These are phyloP conservation scores for Urochloa ruziziensis DNA, from an alignment of 176 grass and related monocot species.

Conservation along the genomic window DNA sequence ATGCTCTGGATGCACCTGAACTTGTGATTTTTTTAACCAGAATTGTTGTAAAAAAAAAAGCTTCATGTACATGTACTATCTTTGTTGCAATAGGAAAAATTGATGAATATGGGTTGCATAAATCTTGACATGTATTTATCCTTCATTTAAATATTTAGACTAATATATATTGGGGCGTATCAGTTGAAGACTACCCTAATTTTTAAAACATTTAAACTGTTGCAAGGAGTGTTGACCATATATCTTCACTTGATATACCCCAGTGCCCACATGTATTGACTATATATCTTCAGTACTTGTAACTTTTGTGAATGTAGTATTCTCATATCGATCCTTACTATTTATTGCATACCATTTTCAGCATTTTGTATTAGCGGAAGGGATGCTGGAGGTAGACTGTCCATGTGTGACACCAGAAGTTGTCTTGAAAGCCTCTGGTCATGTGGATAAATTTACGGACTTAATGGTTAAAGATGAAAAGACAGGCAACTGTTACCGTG, in stretches of 20 bases:
- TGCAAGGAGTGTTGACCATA: neutral
- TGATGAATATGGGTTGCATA: neutral
- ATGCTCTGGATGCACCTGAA: neutral
- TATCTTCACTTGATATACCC: neutral
- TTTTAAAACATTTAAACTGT: neutral
- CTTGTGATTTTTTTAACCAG: neutral
- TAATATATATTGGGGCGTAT: neutral
- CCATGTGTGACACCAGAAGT: conserved; percentile 88
- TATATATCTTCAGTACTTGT: neutral
- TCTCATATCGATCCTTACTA: neutral
- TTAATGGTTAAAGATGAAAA: conserved; percentile 97
- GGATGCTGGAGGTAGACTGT: conserved; percentile 93
- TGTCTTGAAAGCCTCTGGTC: conserved; percentile 89
- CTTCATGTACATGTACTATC: too few species aligned
- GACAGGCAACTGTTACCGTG: conserved; percentile 82
- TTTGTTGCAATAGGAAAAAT: neutral
- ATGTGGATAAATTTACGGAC: conserved; percentile 93
- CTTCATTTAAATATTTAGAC: neutral
- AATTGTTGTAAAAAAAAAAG: neutral
- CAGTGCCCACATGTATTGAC: neutral
- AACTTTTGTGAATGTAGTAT: neutral
- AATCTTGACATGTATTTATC: neutral
- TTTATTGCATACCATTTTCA: conserved; percentile 25
- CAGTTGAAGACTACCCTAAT: neutral
- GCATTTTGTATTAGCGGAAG: conserved; percentile 93